Base-by-base conservation (phyloP, 192 early-diverging fungal species). In the Cladochytrium replicatum region DNA sequence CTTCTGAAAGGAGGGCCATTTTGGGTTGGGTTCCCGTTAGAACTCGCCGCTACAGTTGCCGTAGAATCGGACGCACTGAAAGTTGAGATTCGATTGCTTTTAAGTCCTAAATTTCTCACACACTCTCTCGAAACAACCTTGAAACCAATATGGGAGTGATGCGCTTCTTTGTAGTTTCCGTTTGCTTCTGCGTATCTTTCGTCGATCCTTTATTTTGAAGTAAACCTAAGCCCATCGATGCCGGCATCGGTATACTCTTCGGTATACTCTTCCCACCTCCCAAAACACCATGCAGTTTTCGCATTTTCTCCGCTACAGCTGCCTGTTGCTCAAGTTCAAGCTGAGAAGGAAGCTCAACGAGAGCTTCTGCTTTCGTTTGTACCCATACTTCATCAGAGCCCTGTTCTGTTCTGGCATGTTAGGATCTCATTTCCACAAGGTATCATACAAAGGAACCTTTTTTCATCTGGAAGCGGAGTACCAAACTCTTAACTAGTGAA, bases 401-500 rank as follows among this genome's bases (percentile, higher is more conserved):
- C 52, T 31, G 47, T 62, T 64, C 66, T 67, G 30, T 24, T n/a
- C n/a, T n/a, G n/a, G n/a, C n/a, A n/a, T n/a, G n/a, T n/a, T n/a
- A n/a, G n/a, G n/a, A n/a, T n/a, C 22, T 58, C 6, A 13, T 37
- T 17, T 29, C 22, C n/a, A n/a, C n/a, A n/a, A 61, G 37, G 27
- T 0, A 28, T 25, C 13, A 19, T 17, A 17, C 23, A 17, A 42
- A 15, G 54, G 66, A 86, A 81, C 53, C 82, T 78, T 28, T 88
- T 85, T 32, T 80, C 78, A 0, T 63, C 54, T 1, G 79, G 46
- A 0, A 86, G 61, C 26, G 81, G 75, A 4, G 57, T 55, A 3
- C 86, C 84, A 11, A 97, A 61, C 57, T 88, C 87, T 8, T 64
- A 69, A 19, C 67, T 59, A 6, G 60, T 69, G 49, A 94, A 88